phyloP scores from a whole-genome alignment of 495 filamentous ascomycete species.

The Pyrenula aspistea region DNA sequence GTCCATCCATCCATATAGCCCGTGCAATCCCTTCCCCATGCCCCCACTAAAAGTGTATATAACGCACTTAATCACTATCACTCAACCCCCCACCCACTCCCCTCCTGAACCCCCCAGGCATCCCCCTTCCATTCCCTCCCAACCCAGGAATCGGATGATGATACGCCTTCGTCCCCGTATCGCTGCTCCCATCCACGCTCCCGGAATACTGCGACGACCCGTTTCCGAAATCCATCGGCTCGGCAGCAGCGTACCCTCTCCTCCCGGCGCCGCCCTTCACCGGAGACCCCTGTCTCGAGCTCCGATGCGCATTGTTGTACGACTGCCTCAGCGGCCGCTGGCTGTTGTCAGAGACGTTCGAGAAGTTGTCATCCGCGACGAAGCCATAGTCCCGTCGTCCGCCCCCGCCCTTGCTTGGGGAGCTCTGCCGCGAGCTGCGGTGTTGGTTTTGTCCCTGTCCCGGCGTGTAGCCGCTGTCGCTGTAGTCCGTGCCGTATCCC shows the following conservation, averaged over 20 bases:
- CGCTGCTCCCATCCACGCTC: constrained; percentile 40
- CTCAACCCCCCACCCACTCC: background rate
- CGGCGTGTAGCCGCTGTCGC: background rate
- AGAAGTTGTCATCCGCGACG: background rate
- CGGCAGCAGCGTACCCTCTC: constrained; percentile 31
- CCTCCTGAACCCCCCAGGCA: background rate
- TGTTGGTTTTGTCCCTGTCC: background rate
- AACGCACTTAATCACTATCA: background rate
- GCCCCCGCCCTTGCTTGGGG: background rate
- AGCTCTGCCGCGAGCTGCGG: background rate
- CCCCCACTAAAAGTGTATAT: background rate
- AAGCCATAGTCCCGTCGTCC: background rate
- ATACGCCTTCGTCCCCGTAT: constrained; percentile 69
- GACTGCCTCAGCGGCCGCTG: background rate
- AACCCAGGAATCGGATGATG: constrained; percentile 68
- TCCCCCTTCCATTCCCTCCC: constrained; percentile 13
- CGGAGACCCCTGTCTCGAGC: background rate
- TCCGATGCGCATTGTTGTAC: background rate
- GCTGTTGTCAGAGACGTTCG: background rate
- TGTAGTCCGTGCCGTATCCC: constrained; percentile 4
- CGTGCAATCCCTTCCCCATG: background rate
- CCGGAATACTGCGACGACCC: constrained; percentile 28
- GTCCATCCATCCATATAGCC: no score
- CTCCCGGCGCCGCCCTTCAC: background rate
- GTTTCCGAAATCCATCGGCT: constrained; percentile 37